Conservation (phyloP, 805 yeast genomes). For the Starmerella bacillaris region DNA sequence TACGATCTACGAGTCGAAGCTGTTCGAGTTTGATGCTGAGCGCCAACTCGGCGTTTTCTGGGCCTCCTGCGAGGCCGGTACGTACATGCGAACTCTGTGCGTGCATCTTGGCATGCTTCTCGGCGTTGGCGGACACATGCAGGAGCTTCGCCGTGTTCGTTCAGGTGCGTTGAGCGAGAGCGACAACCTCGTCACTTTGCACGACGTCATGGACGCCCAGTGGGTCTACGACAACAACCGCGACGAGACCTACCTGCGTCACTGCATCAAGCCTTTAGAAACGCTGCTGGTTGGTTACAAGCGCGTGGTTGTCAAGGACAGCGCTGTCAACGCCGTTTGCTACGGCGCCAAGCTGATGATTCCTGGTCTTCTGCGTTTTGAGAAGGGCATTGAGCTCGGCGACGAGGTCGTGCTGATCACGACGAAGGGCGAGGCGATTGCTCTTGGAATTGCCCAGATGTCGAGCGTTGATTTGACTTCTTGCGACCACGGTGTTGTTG, state of each 20-base stretch:
- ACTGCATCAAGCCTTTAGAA: slow-evolving; percentile 87
- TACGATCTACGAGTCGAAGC: slow-evolving; percentile 88
- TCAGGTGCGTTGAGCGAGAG: slow-evolving; percentile 86
- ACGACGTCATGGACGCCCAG: slow-evolving; percentile 96
- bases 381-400: slow-evolving; percentile 89
- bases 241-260: slow-evolving; percentile 89
- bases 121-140: slow-evolving; percentile 99
- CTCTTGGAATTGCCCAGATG: slow-evolving; percentile 97
- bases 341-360: slow-evolving; percentile 98
- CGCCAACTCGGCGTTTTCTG: slow-evolving; percentile 95
- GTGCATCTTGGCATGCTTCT: slow-evolving; percentile 96
- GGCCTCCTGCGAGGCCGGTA: slow-evolving; percentile 99
- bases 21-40: slow-evolving; percentile 91
- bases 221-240: slow-evolving; percentile 94
- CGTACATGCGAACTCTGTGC: slow-evolving; percentile 98
- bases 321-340: slow-evolving; percentile 95
- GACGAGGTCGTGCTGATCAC: slow-evolving; percentile 97
- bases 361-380: slow-evolving; percentile 94
- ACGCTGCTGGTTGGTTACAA: slow-evolving; percentile 85
- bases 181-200: slow-evolving; percentile 85
- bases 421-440: slow-evolving; percentile 98
- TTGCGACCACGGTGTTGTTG: slow-evolving; percentile 97
- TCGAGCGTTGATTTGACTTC: slow-evolving; percentile 89
- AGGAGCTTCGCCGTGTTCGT: slow-evolving; percentile 97
- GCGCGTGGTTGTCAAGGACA: slow-evolving; percentile 85